Conservation (phyloP, 2,329 filamentous ascomycete genomes). For the Lachnellula subtilissima region DNA sequence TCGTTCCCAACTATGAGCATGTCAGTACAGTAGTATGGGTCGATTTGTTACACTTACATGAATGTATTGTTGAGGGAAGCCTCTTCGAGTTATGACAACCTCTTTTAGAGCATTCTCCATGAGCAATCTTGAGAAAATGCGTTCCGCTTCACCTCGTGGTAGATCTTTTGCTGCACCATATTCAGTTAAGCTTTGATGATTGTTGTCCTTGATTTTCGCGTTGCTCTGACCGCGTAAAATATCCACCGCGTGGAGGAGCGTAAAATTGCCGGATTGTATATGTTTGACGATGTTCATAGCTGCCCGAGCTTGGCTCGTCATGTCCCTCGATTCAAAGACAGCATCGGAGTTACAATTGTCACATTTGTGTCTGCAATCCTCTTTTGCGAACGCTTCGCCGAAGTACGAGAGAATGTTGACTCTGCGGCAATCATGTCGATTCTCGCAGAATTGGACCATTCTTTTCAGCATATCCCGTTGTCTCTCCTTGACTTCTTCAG, state of each 20-base stretch:
- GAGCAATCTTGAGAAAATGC: slow-evolving; percentile 74
- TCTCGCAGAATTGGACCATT: slow-evolving; percentile 86
- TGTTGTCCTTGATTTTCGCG: slow-evolving; percentile 45
- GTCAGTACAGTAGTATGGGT: slow-evolving; percentile 28
- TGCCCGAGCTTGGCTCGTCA: slow-evolving; percentile 67
- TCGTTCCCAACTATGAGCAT: slow-evolving; percentile 26
- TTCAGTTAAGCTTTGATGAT: slow-evolving; percentile 38
- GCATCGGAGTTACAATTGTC: slow-evolving; percentile 81
- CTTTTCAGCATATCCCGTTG: slow-evolving; percentile 80
- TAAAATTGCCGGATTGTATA: slow-evolving; percentile 57
- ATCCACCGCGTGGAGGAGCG: slow-evolving; percentile 77
- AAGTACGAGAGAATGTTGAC: slow-evolving; percentile 92
- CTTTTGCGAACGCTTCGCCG: slow-evolving; percentile 71
- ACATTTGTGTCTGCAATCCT: slow-evolving; percentile 69
- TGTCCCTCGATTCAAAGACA: slow-evolving; percentile 67
- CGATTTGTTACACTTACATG: slow-evolving; percentile 42
- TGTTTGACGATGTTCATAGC: slow-evolving; percentile 64
- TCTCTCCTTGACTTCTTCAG: slow-evolving; percentile 71
- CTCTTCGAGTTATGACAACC: slow-evolving; percentile 47
- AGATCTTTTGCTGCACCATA: slow-evolving; percentile 66
- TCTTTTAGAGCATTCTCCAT: slow-evolving; percentile 71
- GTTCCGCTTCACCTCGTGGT: slow-evolving; percentile 71
- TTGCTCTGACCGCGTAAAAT: slow-evolving; percentile 68
- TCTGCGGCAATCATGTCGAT: slow-evolving; percentile 79
- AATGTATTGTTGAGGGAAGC: slow-evolving; percentile 73